Conservation (phyloP, 2,329 filamentous ascomycete species). For the Colletotrichum sansevieriae region DNA sequence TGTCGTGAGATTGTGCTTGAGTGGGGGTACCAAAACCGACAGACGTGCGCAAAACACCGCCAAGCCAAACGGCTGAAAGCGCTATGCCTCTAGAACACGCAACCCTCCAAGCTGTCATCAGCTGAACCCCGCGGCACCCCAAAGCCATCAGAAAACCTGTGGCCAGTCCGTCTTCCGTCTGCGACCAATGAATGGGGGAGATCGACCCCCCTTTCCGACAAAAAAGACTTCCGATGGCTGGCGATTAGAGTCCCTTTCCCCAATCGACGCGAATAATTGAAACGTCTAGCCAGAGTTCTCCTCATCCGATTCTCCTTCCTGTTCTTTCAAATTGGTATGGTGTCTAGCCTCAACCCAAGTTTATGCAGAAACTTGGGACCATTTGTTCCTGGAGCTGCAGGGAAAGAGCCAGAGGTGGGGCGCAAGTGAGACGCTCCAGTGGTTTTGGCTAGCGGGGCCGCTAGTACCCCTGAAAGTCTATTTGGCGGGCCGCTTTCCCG, state of each 20-base stretch:
- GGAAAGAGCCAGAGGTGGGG: neutral
- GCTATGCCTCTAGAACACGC: conserved; percentile 4
- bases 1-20: no score
- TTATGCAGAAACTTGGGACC: neutral
- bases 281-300: neutral
- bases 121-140: conserved; percentile 4
- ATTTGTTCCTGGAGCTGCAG: conserved; percentile 16
- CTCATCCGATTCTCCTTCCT: neutral
- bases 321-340: neutral
- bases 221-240: conserved; percentile 22
- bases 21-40: no score
- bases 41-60: conserved; percentile 1
- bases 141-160: neutral
- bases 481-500: neutral
- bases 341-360: neutral
- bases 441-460: conserved; percentile 13
- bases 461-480: conserved; percentile 4
- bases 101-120: neutral
- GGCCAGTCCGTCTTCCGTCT: neutral
- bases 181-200: neutral
- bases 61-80: neutral
- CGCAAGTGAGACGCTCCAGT: neutral
- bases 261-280: conserved; percentile 8
- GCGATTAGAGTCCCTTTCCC: neutral
- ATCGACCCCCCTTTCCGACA: neutral